Evolutionary conservation across 257 asterid genomes (phyloP).

Genomic region (Rubia yunnanensis): DNA sequence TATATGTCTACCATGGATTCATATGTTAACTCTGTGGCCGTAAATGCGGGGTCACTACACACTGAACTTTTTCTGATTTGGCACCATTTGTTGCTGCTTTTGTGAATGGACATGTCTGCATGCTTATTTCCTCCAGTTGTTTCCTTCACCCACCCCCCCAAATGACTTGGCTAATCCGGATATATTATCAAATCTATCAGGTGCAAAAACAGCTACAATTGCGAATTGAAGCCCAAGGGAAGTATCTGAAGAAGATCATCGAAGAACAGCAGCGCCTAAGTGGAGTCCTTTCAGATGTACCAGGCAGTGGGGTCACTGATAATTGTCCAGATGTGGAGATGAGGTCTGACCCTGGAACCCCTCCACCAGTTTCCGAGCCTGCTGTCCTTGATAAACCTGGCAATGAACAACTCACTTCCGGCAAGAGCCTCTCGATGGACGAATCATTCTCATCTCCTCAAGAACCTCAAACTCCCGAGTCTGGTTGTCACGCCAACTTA

Average conservation of each 20-base stretch:
- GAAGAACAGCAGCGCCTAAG: conserved; percentile 88
- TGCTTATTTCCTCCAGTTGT: background rate
- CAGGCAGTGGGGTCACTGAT: conserved; percentile 37
- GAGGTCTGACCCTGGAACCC: conserved; percentile 66
- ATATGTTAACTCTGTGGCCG: background rate
- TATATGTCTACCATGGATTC: background rate
- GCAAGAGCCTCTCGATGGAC: conserved; percentile 54
- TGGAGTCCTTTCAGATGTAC: conserved; percentile 66
- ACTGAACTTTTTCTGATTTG: background rate
- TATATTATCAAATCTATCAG: conserved; percentile 23
- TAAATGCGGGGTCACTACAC: background rate
- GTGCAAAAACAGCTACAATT: conserved; percentile 93
- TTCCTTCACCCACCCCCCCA: background rate
- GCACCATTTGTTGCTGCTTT: background rate
- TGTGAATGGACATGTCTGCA: background rate
- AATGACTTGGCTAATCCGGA: background rate
- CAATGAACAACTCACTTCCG: conserved; percentile 35
- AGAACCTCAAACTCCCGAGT: conserved; percentile 83
- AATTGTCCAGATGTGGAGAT: conserved; percentile 44
- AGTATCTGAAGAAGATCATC: conserved; percentile 84
- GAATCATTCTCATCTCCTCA: conserved; percentile 73
- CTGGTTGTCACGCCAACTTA: conserved; percentile 37
- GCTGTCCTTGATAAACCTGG: conserved; percentile 42
- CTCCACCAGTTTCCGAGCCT: conserved; percentile 71
- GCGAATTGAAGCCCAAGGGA: conserved; percentile 97